Base-by-base conservation (phyloP, 2,329 filamentous ascomycete genomes). In the Clonostachys solani region DNA sequence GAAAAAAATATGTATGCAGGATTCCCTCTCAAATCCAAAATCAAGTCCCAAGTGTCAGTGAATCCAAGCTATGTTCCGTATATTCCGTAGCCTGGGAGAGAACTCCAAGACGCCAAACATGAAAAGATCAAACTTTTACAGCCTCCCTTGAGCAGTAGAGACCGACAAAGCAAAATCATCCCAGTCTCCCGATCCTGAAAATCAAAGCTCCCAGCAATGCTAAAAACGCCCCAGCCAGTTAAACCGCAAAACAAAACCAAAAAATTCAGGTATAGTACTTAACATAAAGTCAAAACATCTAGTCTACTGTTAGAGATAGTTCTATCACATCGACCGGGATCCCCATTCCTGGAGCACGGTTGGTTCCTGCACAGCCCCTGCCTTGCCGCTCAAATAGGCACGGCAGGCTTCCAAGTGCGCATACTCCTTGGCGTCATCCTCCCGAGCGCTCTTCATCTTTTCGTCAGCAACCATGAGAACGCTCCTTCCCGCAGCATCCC, bases 401-500 rank as follows among this genome's bases (percentile, higher is more conserved):
- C 73, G 63, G 38, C 71, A 75, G 4, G 73, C 72, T 54, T 75
- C 69, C 34, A 66, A 67, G 23, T 70, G 66, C 1, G 71, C 66
- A 47, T 72, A 72, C 17, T 43, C 40, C 42, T 16, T 23, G 44
- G 40, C 23, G 13, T 16, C 29, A 36, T 64, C 60, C 0, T 57
- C 55, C 37, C 58, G 58, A 1, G 64, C 58, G 4, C 57, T 52
- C 34, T 49, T 49, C 48, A 72, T 69, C 51, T 68, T 64, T 15
- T 56, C 56, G 46, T 79, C 75, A 0, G 72, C 61, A 2, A 77
- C 64, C 7, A 73, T 69, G 2, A 80, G 58, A 8, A 78, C 58
- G 38, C 74, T 69, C 4, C 70, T 50, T 0, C 74, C 72, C 2
- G 64, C 61, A 1, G 62, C 63, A 45, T 80, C 74, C 2, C 73